Conservation (phyloP, 441 rosid genomes). For the Populus hybrid region DNA sequence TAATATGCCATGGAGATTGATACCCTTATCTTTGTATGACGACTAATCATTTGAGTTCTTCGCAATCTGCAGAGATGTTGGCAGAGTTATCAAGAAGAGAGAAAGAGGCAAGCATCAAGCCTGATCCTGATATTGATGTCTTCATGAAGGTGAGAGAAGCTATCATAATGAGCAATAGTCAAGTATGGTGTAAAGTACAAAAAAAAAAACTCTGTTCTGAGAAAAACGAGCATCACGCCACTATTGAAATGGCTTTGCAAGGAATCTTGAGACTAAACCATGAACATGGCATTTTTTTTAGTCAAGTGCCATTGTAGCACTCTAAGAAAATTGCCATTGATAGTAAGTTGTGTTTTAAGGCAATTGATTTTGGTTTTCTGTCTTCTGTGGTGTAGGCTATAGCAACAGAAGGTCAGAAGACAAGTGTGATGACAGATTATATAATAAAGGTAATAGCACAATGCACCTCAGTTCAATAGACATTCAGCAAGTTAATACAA, state of each 20-base stretch:
- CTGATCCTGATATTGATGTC: slow-evolving; percentile 33
- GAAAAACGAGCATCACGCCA: background rate
- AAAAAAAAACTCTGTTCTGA: background rate
- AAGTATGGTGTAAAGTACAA: background rate
- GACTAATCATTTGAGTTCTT: background rate
- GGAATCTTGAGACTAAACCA: background rate
- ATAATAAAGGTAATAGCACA: slow-evolving; percentile 38
- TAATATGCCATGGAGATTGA: background rate
- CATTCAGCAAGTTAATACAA: background rate
- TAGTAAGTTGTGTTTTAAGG: background rate
- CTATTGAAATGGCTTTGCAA: background rate
- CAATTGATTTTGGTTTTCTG: background rate
- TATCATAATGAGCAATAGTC: background rate
- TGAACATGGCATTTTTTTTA: background rate
- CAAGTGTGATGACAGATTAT: slow-evolving; percentile 64
- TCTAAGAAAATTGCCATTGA: background rate
- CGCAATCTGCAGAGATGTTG: slow-evolving; percentile 19
- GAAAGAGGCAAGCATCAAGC: slow-evolving; percentile 24
- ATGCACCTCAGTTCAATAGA: background rate
- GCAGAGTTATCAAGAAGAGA: slow-evolving; percentile 29
- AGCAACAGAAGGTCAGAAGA: slow-evolving; percentile 55
- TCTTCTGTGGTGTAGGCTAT: slow-evolving; percentile 21
- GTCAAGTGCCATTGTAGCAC: background rate
- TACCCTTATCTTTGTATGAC: background rate
- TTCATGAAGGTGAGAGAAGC: slow-evolving; percentile 29